A percentile compares a stretch with the other conserved stretches of the same genome.
Evolutionary conservation across 768 basidiomycete species (phyloP).

Genomic region (Suillus bovinus): DNA sequence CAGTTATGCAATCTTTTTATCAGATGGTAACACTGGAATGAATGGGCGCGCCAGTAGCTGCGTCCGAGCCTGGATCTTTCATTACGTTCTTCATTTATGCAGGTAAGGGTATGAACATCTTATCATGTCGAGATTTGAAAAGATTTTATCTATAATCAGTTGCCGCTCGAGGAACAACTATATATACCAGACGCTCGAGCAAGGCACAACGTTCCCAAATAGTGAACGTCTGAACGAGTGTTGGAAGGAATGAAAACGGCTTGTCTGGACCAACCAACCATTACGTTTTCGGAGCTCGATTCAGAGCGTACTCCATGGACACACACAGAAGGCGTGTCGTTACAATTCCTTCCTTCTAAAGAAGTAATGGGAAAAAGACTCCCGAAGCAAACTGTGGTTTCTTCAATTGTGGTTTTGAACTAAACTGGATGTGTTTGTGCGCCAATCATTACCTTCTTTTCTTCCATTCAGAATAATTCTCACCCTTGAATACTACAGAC

Average conservation of each 20-base stretch:
- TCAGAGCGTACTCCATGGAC: conserved; percentile 4
- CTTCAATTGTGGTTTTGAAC: neutral
- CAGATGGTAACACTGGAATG: neutral
- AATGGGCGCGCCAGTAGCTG: neutral
- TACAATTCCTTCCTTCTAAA: neutral
- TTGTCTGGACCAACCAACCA: neutral
- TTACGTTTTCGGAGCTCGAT: neutral
- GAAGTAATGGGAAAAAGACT: neutral
- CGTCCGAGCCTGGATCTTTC: neutral
- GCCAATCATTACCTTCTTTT: neutral
- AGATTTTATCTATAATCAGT: neutral
- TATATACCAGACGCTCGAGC: neutral
- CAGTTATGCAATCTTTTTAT: neutral
- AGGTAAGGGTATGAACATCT: neutral
- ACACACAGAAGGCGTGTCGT: neutral
- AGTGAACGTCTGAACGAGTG: neutral
- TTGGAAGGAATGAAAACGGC: neutral
- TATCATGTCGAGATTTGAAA: conserved; percentile 3
- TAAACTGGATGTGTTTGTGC: neutral
- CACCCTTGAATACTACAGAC: neutral
- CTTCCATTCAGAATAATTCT: neutral
- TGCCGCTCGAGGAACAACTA: neutral
- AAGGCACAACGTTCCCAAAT: neutral
- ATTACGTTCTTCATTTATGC: neutral
- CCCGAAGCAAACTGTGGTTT: neutral